Conservation (phyloP, 2,329 filamentous ascomycete species). For the Trematosphaeria pertusa region DNA sequence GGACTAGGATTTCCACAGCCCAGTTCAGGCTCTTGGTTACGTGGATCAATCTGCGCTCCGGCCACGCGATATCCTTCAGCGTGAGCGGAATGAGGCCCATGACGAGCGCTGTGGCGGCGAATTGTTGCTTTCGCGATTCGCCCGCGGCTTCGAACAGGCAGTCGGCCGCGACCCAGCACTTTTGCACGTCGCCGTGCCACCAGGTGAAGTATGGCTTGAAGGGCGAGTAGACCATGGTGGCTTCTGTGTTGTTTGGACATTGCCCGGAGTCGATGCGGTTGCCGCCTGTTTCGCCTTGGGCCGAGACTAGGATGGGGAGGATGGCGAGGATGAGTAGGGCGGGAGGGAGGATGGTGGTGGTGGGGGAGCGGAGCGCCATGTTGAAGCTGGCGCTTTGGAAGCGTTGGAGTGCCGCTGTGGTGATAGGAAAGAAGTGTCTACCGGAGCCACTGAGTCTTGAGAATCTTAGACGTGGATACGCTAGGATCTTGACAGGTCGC, state of each 20-base stretch:
- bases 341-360: not conserved
- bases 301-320: constrained; percentile 7
- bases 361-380: constrained; percentile 1
- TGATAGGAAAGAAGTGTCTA: not conserved
- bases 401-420: not conserved
- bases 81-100: constrained; percentile 44
- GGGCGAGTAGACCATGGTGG: constrained; percentile 24
- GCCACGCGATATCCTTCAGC: constrained; percentile 44
- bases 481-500: no score
- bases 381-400: not conserved
- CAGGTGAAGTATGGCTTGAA: constrained; percentile 27
- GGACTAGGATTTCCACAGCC: constrained; percentile 29
- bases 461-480: no score
- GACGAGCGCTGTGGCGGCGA: constrained; percentile 37
- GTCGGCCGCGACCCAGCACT: constrained; percentile 38
- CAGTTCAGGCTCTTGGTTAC: constrained; percentile 22
- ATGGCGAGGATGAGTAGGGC: constrained; percentile 1
- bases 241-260: constrained; percentile 13
- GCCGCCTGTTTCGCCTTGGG: constrained; percentile 7
- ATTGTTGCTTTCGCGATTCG: constrained; percentile 43
- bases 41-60: constrained; percentile 30
- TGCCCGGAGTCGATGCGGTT: constrained; percentile 12
- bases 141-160: constrained; percentile 33
- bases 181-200: constrained; percentile 11
- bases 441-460: no score